Base-by-base conservation (phyloP, 2,329 filamentous ascomycete species). In the Sphaerulina musiva region DNA sequence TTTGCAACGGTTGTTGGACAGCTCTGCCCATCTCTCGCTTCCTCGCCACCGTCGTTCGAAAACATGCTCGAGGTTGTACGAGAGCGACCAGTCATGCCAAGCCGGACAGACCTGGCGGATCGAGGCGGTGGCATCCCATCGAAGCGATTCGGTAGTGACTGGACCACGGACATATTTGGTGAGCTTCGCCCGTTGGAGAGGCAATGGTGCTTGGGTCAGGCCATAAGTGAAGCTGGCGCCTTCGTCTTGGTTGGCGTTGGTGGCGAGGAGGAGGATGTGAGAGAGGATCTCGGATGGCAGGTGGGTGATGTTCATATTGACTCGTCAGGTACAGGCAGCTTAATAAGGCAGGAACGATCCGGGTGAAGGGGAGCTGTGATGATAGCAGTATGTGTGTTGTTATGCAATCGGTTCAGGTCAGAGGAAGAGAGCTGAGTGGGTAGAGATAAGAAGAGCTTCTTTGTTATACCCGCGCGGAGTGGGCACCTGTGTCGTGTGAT, bases 11-110 rank as follows among this genome's bases (percentile, higher is more conserved):
- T 70, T 67, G 54, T 69, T 68, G 44, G 74, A 71, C 40, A 78
- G 66, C 58, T 78, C 75, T 23, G 74, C 73, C 76, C 76, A 80
- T 68, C 77, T 68, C 70, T 80, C 73, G 43, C 67, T 69, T 36
- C 78, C 78, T 64, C 75, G 76, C 77, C 78, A 80, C 40, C 73
- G 70, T 41, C 75, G 73, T 57, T 80, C 74, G 59, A 78, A 78
- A 48, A 80, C 66, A 47, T 76, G 73, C 62, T 73, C 74, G 63
- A 80, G 67, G 54, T 76, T 74, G 66, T 78, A 78, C 39, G 71
- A 69, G 56, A 79, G 64, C 17, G 76, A 72, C 78, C 78, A 80
- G 48, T 78, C 70, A 62, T 79, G 78, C 77, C 78, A 80, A 56
- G 65, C 62, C 52, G 69, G 70, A 68, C 75, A 78, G 29, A 78